Conservation (phyloP, 2,329 filamentous ascomycete genomes). For the Hypocrella siamensis region DNA sequence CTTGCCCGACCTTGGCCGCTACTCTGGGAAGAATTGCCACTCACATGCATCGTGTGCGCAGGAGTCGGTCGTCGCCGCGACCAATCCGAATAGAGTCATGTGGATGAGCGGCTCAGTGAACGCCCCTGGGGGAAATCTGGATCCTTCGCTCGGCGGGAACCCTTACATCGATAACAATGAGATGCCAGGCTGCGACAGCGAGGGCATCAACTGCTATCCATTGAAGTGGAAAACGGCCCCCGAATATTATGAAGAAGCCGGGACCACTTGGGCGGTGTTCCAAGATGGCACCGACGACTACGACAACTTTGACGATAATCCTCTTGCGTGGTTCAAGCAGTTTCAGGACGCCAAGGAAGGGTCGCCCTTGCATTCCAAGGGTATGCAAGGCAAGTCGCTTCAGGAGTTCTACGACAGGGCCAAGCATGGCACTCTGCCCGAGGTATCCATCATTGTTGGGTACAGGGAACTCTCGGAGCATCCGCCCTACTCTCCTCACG, state of each 20-base stretch:
- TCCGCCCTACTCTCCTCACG: slow-evolving; percentile 33
- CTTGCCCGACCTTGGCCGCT: neutral
- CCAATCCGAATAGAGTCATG: slow-evolving; percentile 35
- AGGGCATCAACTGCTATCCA: slow-evolving; percentile 33
- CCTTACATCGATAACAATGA: slow-evolving; percentile 35
- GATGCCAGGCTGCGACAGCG: slow-evolving; percentile 24
- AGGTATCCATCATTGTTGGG: slow-evolving; percentile 34
- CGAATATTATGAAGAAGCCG: slow-evolving; percentile 30
- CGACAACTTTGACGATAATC: slow-evolving; percentile 38
- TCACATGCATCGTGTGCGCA: slow-evolving; percentile 4
- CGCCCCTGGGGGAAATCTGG: slow-evolving; percentile 26
- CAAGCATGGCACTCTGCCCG: slow-evolving; percentile 32
- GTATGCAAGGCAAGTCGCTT: slow-evolving; percentile 29
- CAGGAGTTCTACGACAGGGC: slow-evolving; percentile 33
- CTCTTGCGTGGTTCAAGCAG: slow-evolving; percentile 35
- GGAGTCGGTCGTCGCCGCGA: slow-evolving; percentile 34
- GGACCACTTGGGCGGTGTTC: slow-evolving; percentile 33
- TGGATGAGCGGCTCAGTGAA: slow-evolving; percentile 36
- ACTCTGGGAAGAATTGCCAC: slow-evolving; percentile 8
- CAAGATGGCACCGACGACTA: slow-evolving; percentile 17
- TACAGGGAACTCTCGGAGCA: slow-evolving; percentile 36
- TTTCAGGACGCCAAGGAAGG: slow-evolving; percentile 26
- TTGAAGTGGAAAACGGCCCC: slow-evolving; percentile 36
- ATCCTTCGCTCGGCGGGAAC: slow-evolving; percentile 22
- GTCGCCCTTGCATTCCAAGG: slow-evolving; percentile 26